Conservation (phyloP, 805 yeast genomes). For the Wickerhamomyces pijperi region DNA sequence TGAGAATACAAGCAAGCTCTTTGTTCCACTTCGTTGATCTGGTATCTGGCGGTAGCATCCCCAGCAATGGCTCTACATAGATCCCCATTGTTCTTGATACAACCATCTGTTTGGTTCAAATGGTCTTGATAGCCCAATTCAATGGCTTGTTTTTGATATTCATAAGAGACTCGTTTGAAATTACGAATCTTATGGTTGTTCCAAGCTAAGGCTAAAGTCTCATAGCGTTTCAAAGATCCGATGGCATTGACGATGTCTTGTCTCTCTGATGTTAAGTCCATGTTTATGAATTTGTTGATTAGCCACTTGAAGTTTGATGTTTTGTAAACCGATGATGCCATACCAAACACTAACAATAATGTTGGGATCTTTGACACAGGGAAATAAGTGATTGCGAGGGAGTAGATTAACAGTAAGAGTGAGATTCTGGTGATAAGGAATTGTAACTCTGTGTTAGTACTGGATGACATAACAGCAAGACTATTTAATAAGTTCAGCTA, state of each 20-base stretch:
- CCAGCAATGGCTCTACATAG: slow-evolving; percentile 36
- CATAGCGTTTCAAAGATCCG: slow-evolving; percentile 35
- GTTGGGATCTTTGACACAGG: slow-evolving; percentile 17
- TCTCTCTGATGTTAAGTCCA: slow-evolving; percentile 14
- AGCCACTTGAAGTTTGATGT: slow-evolving; percentile 14
- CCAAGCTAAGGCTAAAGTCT: slow-evolving; percentile 26
- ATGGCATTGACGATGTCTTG: slow-evolving; percentile 27
- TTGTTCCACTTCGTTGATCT: slow-evolving; percentile 34
- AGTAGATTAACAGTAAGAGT: slow-evolving; percentile 19
- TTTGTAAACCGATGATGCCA: slow-evolving; percentile 19
- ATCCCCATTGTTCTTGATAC: slow-evolving; percentile 35
- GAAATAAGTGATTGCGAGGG: slow-evolving; percentile 13
- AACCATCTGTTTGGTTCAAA: slow-evolving; percentile 35
- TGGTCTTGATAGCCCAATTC: slow-evolving; percentile 44
- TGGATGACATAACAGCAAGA: too few species aligned
- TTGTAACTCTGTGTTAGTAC: too few species aligned
- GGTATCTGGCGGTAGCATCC: slow-evolving; percentile 22
- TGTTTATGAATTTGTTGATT: slow-evolving; percentile 12
- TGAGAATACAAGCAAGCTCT: slow-evolving; percentile 15
- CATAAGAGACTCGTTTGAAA: slow-evolving; percentile 36
- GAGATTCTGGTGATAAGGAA: slow-evolving; percentile 17
- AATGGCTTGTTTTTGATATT: slow-evolving; percentile 44
- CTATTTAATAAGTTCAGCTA: too few species aligned
- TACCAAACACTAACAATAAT: slow-evolving; percentile 17
- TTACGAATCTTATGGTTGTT: slow-evolving; percentile 33